phyloP scores from a whole-genome alignment of 2,329 filamentous ascomycete genomes.

The Ambrosiella beaveri region DNA sequence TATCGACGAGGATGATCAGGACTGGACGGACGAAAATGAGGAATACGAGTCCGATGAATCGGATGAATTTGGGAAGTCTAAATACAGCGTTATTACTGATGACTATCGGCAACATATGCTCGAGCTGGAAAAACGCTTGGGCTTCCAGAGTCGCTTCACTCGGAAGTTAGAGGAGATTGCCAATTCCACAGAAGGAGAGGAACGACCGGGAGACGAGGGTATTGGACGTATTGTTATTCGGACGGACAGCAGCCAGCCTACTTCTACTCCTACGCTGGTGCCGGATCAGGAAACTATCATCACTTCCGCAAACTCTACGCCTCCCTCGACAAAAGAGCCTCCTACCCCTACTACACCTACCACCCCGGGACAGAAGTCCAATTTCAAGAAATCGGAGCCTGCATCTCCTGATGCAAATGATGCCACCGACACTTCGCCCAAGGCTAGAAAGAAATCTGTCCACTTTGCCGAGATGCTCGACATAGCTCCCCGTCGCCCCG shows the following conservation, averaged over 20 bases:
- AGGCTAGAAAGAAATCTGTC: slow-evolving; percentile 47
- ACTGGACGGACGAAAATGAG: slow-evolving; percentile 30
- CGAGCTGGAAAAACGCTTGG: slow-evolving; percentile 61
- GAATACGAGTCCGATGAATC: slow-evolving; percentile 41
- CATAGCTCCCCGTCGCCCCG: slow-evolving; percentile 33
- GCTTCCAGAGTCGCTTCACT: slow-evolving; percentile 34
- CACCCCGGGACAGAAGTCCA: slow-evolving; percentile 10
- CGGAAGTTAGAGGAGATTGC: slow-evolving; percentile 30
- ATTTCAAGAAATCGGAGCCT: slow-evolving; percentile 19
- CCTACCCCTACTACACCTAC: not conserved
- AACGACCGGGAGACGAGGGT: slow-evolving; percentile 29
- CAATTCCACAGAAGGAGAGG: slow-evolving; percentile 21
- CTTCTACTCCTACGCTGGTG: slow-evolving; percentile 7
- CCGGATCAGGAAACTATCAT: not conserved
- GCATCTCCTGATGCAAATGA: slow-evolving; percentile 2
- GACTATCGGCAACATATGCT: slow-evolving; percentile 71
- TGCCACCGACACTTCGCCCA: slow-evolving; percentile 13
- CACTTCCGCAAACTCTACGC: not conserved
- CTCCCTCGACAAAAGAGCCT: not conserved
- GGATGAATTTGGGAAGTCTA: slow-evolving; percentile 61
- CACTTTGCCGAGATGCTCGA: slow-evolving; percentile 64
- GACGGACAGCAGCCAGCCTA: slow-evolving; percentile 12
- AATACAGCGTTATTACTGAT: slow-evolving; percentile 46
- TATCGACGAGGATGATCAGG: slow-evolving; percentile 33
- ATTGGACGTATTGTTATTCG: slow-evolving; percentile 40